Evolutionary conservation across 805 yeast genomes (phyloP), one percentile per base, ranked within the genome.

Genomic region (Candida cerambycidarum): DNA sequence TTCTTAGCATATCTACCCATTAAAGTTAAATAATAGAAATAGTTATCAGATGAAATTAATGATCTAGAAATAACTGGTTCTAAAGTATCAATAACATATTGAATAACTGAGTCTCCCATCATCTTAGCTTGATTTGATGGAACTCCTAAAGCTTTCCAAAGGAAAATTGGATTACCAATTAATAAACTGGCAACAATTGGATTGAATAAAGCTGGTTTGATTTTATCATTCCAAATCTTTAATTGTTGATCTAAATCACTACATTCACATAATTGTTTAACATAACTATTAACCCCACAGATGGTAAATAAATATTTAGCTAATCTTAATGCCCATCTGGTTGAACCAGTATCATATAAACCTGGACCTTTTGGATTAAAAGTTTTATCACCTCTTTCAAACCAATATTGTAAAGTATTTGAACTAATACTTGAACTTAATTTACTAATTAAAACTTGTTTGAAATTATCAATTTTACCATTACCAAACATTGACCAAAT

Each of bases 81-180:
- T 51, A 86, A 69, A 4, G 95, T 86, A 57, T 87, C 89, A 40
- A 80, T 70, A 35, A 87, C 81, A 58, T 87, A 86, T 45, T 82
- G 76, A 52, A 83, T 63, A 32, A 85, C 82, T 0, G 89, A 81
- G 13, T 77, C 69, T 17, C 85, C 88, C 79, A 87, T 85, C 83
- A 87, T 77, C 21, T 79, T 69, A 5, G 93, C 89, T 66, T 86
- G 95, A 57, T 87, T 86, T 6, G 82, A 79, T 5, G 95, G 95
- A 36, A 86, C 95, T n/a, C 95, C 95, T 17, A 87, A 71, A 0
- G 95, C 95, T 59, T 84, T 85, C 95, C 95, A 86, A 44, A 87
- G 69, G 59, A 86, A 86, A n/a, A 85, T 61, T 15, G 92, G 90
- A 61, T 86, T 87, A n/a, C 89, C 89, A 32, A 87, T 76, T 39